Evolutionary conservation across 148 eudicot genomes (phyloP), one percentile per base, ranked within the genome.

Genomic region (Arctostaphylos glauca): DNA sequence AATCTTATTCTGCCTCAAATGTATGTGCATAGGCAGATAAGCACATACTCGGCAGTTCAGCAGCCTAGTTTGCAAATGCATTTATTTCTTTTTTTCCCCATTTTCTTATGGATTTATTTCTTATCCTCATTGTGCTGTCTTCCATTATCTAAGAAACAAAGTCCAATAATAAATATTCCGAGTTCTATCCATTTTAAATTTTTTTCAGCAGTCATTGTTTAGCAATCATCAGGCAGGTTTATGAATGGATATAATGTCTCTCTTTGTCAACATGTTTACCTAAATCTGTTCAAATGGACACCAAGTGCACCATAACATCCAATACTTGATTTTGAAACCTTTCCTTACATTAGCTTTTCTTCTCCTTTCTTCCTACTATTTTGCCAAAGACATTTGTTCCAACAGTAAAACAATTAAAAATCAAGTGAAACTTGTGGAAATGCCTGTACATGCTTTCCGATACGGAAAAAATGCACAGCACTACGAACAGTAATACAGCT

Each of bases 221-320:
- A 66, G 44, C 43, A 25, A 66, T 66, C 25, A 15, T 66, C 71
- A 25, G 38, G 23, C 67, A 1, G 38, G 38, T 21, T 23, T 62
- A 41, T 23, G 23, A 25, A 64, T 64, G 2, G 41, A 64, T 23
- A 87, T 92, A 89, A 74, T 48, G 16, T 19, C 10, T 16, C 9
- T 15, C 10, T 19, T 7, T 47, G 6, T n/a, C 77, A 74, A 74
- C 13, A 50, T 16, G n/a, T 9, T 50, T 64, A 23, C 41, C 9
- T 25, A 9, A 75, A 12, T 21, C 6, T 48, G 13, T 58, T 59
- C n/a, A 16, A 44, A 79, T 48, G 7, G 81, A n/a, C n/a, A 79
- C 50, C 74, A 60, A 64, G 15, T 21, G 41, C 73, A 62, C 49
- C 19, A 44, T 79, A 60, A 23, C 72, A 79, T 58, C 49, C 16